These are phyloP conservation scores for Mycena haematopus DNA, from an alignment of 768 basidiomycete species.

Conservation along the genomic window DNA sequence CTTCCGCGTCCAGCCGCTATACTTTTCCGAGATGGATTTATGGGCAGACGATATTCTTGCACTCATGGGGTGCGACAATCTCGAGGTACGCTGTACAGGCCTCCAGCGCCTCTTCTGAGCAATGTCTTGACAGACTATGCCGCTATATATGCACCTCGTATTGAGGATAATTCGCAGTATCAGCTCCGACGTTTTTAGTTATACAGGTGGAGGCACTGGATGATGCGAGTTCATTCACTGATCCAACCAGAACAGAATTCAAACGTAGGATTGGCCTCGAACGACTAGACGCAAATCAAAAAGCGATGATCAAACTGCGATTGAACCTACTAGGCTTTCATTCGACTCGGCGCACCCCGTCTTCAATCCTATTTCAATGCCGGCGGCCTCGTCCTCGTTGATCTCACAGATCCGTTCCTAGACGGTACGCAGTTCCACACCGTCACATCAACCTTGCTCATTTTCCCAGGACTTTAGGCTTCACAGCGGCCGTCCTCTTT, in stretches of 20 bases:
- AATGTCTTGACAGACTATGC: slow-evolving; percentile 23
- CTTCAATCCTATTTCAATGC: slow-evolving; percentile 41
- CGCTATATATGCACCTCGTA: slow-evolving; percentile 29
- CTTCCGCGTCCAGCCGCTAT: slow-evolving; percentile 48
- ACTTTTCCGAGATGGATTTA: slow-evolving; percentile 50
- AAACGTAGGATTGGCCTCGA: slow-evolving; percentile 41
- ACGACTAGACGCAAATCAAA: slow-evolving; percentile 48
- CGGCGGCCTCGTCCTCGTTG: slow-evolving; percentile 55
- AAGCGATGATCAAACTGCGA: slow-evolving; percentile 49
- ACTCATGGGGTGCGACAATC: slow-evolving; percentile 50
- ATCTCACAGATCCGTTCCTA: slow-evolving; percentile 60
- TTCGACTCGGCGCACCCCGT: slow-evolving; percentile 35
- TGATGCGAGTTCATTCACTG: slow-evolving; percentile 35
- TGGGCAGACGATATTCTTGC: slow-evolving; percentile 57
- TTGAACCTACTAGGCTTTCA: slow-evolving; percentile 53
- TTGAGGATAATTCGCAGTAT: slow-evolving; percentile 23
- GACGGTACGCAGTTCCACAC: slow-evolving; percentile 43
- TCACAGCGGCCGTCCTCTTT: slow-evolving; percentile 41
- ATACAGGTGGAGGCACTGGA: slow-evolving; percentile 6
- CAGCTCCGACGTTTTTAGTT: slow-evolving; percentile 1
- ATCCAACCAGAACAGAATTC: slow-evolving; percentile 36
- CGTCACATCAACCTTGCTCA: background rate
- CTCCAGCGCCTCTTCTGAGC: background rate
- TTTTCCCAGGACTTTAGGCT: slow-evolving; percentile 2
- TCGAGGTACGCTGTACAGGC: slow-evolving; percentile 23